Conservation (phyloP, 306 rosid species). For the Leucaena leucocephala region DNA sequence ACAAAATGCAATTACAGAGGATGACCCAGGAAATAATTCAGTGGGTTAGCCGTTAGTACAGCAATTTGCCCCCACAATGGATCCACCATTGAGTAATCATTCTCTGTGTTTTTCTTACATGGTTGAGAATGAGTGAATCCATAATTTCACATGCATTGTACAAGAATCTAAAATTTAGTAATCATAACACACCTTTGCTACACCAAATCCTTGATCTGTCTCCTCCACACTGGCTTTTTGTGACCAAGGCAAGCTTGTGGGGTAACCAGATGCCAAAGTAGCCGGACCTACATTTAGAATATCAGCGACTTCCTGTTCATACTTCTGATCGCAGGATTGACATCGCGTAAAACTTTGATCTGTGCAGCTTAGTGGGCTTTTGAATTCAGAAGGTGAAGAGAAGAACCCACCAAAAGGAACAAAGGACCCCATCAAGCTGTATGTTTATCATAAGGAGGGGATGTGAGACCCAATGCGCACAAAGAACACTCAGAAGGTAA, state of each 20-base stretch:
- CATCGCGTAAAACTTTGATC: slow-evolving; percentile 60
- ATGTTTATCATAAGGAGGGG: slow-evolving; percentile 75
- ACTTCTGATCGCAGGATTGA: slow-evolving; percentile 67
- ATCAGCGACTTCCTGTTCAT: slow-evolving; percentile 77
- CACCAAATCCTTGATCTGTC: slow-evolving; percentile 49
- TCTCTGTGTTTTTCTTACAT: slow-evolving; percentile 12
- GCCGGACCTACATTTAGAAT: slow-evolving; percentile 54
- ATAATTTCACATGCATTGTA: slow-evolving; percentile 5
- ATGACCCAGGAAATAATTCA: slow-evolving; percentile 3
- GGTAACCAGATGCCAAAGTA: slow-evolving; percentile 38
- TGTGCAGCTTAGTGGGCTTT: slow-evolving; percentile 48
- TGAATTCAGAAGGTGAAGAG: slow-evolving; percentile 61
- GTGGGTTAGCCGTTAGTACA: not conserved
- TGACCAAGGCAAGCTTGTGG: slow-evolving; percentile 64
- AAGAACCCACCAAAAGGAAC: slow-evolving; percentile 97
- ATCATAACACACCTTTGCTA: slow-evolving; percentile 68
- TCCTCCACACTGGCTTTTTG: slow-evolving; percentile 51
- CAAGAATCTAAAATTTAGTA: slow-evolving; percentile 34
- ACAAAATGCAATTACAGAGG: slow-evolving; percentile 19
- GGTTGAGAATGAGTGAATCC: slow-evolving; percentile 23
- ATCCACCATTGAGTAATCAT: not conserved
- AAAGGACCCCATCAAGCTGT: slow-evolving; percentile 96
- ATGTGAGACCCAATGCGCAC: slow-evolving; percentile 71
- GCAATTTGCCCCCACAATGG: slow-evolving; percentile 33
- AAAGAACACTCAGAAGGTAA: slow-evolving; percentile 52